A percentile compares a stretch with the other conserved stretches of the same genome.
phyloP scores from a whole-genome alignment of 768 basidiomycete species.

The Lactarius evosmus region DNA sequence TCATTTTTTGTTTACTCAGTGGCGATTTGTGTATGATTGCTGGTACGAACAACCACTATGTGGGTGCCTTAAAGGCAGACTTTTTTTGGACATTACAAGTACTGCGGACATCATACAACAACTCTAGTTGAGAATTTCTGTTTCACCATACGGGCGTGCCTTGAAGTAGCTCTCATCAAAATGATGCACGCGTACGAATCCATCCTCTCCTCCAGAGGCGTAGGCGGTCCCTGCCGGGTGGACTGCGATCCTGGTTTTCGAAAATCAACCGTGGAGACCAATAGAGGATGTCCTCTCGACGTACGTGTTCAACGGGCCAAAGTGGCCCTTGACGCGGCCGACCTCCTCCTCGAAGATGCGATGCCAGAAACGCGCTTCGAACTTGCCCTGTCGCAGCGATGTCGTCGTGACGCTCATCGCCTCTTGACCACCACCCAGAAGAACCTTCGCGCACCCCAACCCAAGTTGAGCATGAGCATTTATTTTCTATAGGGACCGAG shows the following conservation, averaged over 20 bases:
- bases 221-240: slow-evolving; percentile 87
- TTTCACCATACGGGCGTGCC: slow-evolving; percentile 85
- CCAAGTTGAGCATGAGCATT: neutral
- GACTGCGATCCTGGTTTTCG: slow-evolving; percentile 71
- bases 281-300: slow-evolving; percentile 36
- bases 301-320: slow-evolving; percentile 94
- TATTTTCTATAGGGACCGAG: neutral
- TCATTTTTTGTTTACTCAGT: too few species aligned
- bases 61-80: neutral
- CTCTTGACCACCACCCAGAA: slow-evolving; percentile 96
- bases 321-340: slow-evolving; percentile 95
- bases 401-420: slow-evolving; percentile 98
- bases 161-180: slow-evolving; percentile 95
- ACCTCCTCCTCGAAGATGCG: slow-evolving; percentile 96
- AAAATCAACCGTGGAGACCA: slow-evolving; percentile 15
- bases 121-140: slow-evolving; percentile 64
- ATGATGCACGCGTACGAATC: slow-evolving; percentile 87
- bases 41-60: too few species aligned
- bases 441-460: slow-evolving; percentile 57
- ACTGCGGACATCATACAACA: slow-evolving; percentile 10
- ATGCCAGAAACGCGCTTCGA: slow-evolving; percentile 98
- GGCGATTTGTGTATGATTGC: too few species aligned
- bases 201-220: slow-evolving; percentile 96
- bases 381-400: slow-evolving; percentile 90
- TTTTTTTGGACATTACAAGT: neutral